Conservation (phyloP, 2,329 filamentous ascomycete genomes). For the Didymella sp. region DNA sequence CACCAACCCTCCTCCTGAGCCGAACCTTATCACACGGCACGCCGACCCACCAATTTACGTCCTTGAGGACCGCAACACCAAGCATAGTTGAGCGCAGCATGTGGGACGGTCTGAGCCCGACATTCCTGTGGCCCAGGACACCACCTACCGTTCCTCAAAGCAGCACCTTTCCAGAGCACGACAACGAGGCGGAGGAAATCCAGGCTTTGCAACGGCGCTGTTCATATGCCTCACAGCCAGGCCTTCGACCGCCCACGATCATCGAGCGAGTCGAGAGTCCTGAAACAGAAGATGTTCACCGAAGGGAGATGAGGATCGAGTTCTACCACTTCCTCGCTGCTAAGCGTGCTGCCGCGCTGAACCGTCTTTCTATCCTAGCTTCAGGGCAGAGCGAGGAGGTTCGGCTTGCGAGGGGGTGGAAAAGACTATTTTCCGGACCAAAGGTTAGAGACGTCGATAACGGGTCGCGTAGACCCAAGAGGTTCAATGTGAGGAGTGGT, state of each 20-base stretch:
- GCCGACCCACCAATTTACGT: background rate
- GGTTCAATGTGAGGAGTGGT: background rate
- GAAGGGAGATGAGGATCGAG: constrained; percentile 9
- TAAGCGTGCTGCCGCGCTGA: constrained; percentile 8
- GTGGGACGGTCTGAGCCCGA: background rate
- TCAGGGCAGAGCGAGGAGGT: background rate
- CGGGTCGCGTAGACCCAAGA: background rate
- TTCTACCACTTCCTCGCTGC: constrained; percentile 20
- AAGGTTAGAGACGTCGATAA: background rate
- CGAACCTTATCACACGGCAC: background rate
- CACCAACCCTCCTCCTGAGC: constrained; percentile 4
- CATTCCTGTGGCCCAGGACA: background rate
- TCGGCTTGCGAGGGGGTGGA: background rate
- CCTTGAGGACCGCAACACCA: background rate
- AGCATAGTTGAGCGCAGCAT: background rate
- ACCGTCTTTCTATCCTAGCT: background rate
- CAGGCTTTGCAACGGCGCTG: background rate
- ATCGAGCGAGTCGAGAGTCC: background rate
- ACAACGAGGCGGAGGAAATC: background rate
- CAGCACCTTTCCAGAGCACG: background rate
- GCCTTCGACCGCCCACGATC: background rate
- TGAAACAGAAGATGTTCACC: background rate
- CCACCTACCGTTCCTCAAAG: background rate
- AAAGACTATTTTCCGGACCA: background rate
- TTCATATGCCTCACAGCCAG: background rate